Conservation (phyloP, 2,329 filamentous ascomycete species). For the Talaromyces sp. region DNA sequence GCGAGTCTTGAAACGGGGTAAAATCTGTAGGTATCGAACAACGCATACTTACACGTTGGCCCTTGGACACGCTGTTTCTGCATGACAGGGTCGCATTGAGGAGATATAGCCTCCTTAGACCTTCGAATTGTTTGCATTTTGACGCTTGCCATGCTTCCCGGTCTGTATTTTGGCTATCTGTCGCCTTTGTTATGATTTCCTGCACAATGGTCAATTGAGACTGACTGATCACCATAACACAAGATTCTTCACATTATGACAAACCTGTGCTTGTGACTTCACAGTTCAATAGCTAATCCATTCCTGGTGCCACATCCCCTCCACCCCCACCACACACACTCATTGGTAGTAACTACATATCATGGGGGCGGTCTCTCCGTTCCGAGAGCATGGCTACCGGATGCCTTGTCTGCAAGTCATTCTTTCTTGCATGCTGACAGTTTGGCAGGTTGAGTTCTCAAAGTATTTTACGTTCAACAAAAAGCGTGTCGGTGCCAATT, state of each 20-base stretch:
- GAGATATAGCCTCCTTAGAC: neutral
- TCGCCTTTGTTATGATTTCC: neutral
- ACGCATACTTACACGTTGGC: slow-evolving; percentile 6
- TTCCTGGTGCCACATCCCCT: neutral
- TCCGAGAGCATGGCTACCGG: neutral
- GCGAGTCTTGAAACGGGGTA: neutral
- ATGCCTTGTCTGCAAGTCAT: neutral
- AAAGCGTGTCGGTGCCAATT: neutral
- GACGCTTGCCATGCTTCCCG: neutral
- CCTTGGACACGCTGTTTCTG: slow-evolving; percentile 2
- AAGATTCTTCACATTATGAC: neutral
- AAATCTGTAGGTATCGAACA: neutral
- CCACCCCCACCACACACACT: slow-evolving; percentile 7
- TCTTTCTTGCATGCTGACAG: neutral
- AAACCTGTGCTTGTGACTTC: neutral
- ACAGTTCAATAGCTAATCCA: neutral
- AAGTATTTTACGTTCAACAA: neutral
- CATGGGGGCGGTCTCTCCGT: neutral
- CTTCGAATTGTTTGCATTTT: neutral
- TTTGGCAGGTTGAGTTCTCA: neutral
- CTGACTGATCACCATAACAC: neutral
- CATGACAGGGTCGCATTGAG: slow-evolving; percentile 8
- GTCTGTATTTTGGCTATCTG: neutral
- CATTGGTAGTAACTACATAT: neutral
- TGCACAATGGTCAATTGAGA: neutral